Base-by-base conservation (phyloP, 2,329 filamentous ascomycete genomes). In the Botryotinia calthae region DNA sequence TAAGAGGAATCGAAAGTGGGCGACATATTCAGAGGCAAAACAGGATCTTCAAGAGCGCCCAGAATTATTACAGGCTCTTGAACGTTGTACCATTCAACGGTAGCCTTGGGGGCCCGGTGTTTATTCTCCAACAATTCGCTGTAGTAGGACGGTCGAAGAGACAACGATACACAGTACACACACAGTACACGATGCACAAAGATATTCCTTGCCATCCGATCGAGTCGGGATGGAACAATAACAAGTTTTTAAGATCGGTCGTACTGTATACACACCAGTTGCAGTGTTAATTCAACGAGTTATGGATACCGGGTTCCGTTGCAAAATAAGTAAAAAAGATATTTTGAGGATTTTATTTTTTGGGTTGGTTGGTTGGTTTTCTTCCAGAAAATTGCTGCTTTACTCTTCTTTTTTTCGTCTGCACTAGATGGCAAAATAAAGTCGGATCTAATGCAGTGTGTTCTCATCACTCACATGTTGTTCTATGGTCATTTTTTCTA, bases 1-100 rank as follows among this genome's bases (percentile, higher is more conserved):
- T 83, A 98, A 98, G 87, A 89, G 96, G 79, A 91, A 91, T 82
- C 90, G 96, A 74, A 89, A 92, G 81, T 99, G 96, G 96, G 94
- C 97, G 82, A 91, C 90, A 69, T 98, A 93, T 81, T 84, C 87
- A 68, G 89, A 97, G 82, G 96, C 96, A n/a, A 89, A 89, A 76
- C 89, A 93, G 77, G 90, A 91, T 66, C 85, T 99, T 79, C 87
- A 89, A 77, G 87, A 89, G 74, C 88, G 96, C 73, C 95, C 95
- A 2, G 96, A 98, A 86, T 86, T 99, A 73, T 85, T 95, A 76
- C 93, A 97, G 82, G 96, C 96, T 44, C 86, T 99, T 75, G 91
- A 81, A 92, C 91, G 70, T 87, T 94, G 82, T 87, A 89, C 79
- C 37, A 77, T 81, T 70, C 70, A 76, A 62, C 77, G 78, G 78